Percentiles rank a stretch among this genome's conserved stretches.
These are phyloP conservation scores for Capsicum baccatum DNA, from an alignment of 257 asterid genomes.

Conservation along the genomic window DNA sequence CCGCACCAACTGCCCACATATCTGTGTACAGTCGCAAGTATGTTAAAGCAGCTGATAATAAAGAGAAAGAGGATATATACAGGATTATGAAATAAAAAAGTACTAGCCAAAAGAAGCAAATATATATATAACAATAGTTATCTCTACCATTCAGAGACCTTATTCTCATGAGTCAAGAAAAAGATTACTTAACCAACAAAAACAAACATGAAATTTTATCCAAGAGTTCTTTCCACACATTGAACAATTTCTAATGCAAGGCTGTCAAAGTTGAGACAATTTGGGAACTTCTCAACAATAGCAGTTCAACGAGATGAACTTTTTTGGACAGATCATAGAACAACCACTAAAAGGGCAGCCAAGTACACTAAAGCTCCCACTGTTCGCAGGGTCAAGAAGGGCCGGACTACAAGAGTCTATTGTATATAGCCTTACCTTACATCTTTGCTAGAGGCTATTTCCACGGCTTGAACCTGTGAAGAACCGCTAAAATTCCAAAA, in stretches of 20 bases:
- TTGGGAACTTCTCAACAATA: not conserved
- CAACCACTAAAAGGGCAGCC: too few species aligned
- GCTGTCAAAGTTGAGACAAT: not conserved
- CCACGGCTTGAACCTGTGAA: too few species aligned
- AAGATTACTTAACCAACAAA: conserved; percentile 6
- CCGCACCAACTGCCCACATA: conserved; percentile 98
- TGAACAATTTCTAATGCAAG: conserved; percentile 3
- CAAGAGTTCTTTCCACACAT: not conserved
- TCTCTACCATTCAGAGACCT: not conserved
- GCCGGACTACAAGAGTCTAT: too few species aligned
- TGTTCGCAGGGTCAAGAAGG: too few species aligned
- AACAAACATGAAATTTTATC: conserved; percentile 20
- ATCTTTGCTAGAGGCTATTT: too few species aligned
- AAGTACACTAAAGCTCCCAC: too few species aligned
- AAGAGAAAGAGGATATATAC: conserved; percentile 24
- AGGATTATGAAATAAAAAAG: not conserved
- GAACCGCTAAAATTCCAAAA: not conserved
- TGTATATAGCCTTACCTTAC: too few species aligned
- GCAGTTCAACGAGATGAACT: not conserved
- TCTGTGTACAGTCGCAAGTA: conserved; percentile 54
- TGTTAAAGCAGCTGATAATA: conserved; percentile 22
- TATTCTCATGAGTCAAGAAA: conserved; percentile 15
- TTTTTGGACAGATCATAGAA: not conserved
- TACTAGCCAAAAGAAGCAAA: not conserved
- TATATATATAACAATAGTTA: not conserved